Percentiles rank a stretch among this genome's conserved stretches.
These are phyloP conservation scores for Nigrograna mackinnonii DNA, from an alignment of 2,329 filamentous ascomycete genomes.

Conservation along the genomic window DNA sequence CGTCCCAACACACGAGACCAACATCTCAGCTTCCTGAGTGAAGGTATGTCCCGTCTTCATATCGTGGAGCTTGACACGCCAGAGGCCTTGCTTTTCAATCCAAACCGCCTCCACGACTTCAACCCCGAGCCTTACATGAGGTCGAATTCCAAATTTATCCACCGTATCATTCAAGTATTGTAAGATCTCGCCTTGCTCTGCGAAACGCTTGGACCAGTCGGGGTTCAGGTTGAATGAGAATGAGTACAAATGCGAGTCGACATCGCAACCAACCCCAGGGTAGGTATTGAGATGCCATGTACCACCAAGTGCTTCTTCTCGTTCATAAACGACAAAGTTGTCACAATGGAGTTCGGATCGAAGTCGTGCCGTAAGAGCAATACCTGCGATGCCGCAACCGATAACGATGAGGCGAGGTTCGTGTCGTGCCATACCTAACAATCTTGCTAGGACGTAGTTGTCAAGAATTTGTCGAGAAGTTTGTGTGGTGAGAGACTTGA, in stretches of 20 bases:
- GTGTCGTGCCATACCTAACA: too few species aligned
- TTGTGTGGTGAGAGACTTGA: too few species aligned
- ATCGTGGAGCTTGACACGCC: constrained; percentile 50
- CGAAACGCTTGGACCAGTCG: constrained; percentile 50
- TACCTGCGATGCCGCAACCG: too few species aligned
- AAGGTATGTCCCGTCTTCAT: constrained; percentile 34
- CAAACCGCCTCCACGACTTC: constrained; percentile 50
- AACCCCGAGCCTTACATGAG: constrained; percentile 54
- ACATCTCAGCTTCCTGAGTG: constrained; percentile 42
- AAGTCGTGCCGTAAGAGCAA: too few species aligned
- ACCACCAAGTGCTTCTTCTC: too few species aligned
- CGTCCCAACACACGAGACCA: constrained; percentile 46
- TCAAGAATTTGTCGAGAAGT: too few species aligned
- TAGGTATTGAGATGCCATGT: too few species aligned
- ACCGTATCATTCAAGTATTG: constrained; percentile 53
- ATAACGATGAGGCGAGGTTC: too few species aligned
- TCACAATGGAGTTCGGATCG: too few species aligned
- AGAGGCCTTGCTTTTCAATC: constrained; percentile 49
- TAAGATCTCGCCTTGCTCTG: constrained; percentile 47
- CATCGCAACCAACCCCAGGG: constrained; percentile 32
- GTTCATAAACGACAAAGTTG: too few species aligned
- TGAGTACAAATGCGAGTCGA: constrained; percentile 47
- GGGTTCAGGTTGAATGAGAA: constrained; percentile 47
- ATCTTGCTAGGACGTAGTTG: too few species aligned
- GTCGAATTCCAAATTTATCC: constrained; percentile 49